phyloP scores from a whole-genome alignment of 2,329 filamentous ascomycete genomes.

The Hymenoscyphus occultus region DNA sequence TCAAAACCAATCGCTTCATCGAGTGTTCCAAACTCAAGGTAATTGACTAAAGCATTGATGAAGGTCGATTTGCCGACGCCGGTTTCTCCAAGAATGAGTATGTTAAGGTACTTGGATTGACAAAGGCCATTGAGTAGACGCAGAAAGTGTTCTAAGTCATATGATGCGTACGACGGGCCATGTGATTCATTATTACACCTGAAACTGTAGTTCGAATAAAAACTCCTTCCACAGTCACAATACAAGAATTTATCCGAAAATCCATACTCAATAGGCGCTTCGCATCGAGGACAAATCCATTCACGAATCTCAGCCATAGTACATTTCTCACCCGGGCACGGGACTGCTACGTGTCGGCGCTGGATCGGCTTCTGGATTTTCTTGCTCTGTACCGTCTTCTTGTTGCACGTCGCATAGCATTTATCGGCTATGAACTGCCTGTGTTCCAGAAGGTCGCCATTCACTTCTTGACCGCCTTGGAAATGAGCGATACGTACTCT shows the following conservation, averaged over 20 bases:
- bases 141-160: slow-evolving; percentile 23
- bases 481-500: slow-evolving; percentile 24
- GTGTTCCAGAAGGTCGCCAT: slow-evolving; percentile 24
- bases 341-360: slow-evolving; percentile 34
- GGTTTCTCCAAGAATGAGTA: slow-evolving; percentile 47
- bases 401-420: slow-evolving; percentile 24
- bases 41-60: slow-evolving; percentile 49
- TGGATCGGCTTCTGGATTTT: slow-evolving; percentile 30
- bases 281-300: slow-evolving; percentile 33
- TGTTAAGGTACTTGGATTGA: slow-evolving; percentile 39
- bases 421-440: slow-evolving; percentile 26
- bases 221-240: slow-evolving; percentile 39
- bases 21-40: slow-evolving; percentile 40
- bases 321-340: slow-evolving; percentile 36
- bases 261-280: slow-evolving; percentile 33
- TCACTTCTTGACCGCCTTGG: slow-evolving; percentile 18
- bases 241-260: slow-evolving; percentile 36
- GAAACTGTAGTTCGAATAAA: slow-evolving; percentile 34
- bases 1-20: slow-evolving; percentile 39
- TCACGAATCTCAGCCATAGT: slow-evolving; percentile 13
- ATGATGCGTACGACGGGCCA: slow-evolving; percentile 24
- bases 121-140: slow-evolving; percentile 28
- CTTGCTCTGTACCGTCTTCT: slow-evolving; percentile 19
- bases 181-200: slow-evolving; percentile 35
- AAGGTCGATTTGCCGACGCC: slow-evolving; percentile 49